phyloP scores from a whole-genome alignment of 305 asterid species.

The Rubia occidens region DNA sequence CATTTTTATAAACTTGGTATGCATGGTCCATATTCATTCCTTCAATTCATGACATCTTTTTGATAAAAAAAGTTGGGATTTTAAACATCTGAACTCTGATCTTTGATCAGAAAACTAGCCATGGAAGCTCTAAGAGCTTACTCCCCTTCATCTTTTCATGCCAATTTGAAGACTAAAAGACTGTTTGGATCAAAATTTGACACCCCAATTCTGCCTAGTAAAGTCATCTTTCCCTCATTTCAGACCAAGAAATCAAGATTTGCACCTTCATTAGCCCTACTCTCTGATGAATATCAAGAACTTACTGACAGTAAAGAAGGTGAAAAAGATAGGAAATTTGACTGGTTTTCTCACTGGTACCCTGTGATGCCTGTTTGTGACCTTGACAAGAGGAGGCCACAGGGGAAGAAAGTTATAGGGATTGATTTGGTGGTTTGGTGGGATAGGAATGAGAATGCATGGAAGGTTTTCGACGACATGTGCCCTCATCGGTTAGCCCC shows the following conservation, averaged over 20 bases:
- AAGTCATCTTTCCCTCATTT: constrained; percentile 11
- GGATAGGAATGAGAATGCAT: constrained; percentile 62
- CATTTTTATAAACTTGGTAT: too few relatives aligned
- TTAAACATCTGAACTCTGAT: background rate
- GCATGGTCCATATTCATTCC: background rate
- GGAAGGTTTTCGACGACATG: constrained; percentile 84
- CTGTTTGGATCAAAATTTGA: constrained; percentile 13
- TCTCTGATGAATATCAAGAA: constrained; percentile 28
- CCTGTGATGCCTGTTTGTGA: constrained; percentile 74
- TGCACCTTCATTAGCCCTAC: constrained; percentile 37
- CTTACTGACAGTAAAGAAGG: constrained; percentile 18
- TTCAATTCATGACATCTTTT: background rate
- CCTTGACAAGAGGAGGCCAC: constrained; percentile 85
- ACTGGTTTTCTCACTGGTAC: constrained; percentile 87
- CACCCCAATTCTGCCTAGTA: constrained; percentile 22
- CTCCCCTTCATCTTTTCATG: constrained; percentile 18
- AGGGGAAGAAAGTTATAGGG: constrained; percentile 73
- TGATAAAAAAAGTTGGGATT: background rate
- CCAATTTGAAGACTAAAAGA: constrained; percentile 20
- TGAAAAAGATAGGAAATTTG: constrained; percentile 45
- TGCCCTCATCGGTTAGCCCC: constrained; percentile 96
- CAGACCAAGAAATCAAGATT: constrained; percentile 28
- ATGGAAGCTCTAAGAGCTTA: constrained; percentile 42
- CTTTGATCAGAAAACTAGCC: constrained; percentile 12
- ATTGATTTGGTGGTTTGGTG: constrained; percentile 86